These are phyloP conservation scores for Aspergillus thermomutatus DNA, from an alignment of 2,329 filamentous ascomycete species.

Conservation along the genomic window DNA sequence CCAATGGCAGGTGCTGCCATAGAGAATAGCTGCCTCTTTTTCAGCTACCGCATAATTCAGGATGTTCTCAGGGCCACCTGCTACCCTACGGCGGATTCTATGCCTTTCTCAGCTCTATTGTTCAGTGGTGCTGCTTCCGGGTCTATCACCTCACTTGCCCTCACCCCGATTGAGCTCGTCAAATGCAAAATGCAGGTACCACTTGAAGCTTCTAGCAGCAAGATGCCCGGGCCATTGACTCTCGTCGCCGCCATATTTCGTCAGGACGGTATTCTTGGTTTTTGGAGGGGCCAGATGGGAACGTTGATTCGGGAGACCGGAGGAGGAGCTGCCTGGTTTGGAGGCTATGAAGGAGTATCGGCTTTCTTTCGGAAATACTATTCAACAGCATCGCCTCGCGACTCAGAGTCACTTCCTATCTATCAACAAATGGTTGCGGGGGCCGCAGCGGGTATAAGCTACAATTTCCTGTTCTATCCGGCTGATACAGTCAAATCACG, in stretches of 20 bases:
- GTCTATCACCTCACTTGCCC: slow-evolving; percentile 80
- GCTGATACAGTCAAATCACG: slow-evolving; percentile 96
- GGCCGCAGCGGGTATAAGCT: slow-evolving; percentile 83
- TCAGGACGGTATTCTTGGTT: slow-evolving; percentile 77
- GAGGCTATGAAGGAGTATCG: slow-evolving; percentile 77
- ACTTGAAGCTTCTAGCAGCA: slow-evolving; percentile 32
- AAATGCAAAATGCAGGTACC: slow-evolving; percentile 98
- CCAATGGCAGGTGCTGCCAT: slow-evolving; percentile 86
- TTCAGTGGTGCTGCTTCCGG: slow-evolving; percentile 82
- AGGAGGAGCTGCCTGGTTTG: slow-evolving; percentile 93
- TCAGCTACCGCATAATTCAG: slow-evolving; percentile 72
- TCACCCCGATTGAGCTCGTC: slow-evolving; percentile 94
- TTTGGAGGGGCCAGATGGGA: slow-evolving; percentile 93
- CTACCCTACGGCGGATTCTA: slow-evolving; percentile 51
- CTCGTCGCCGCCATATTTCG: slow-evolving; percentile 78
- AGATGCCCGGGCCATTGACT: slow-evolving; percentile 60
- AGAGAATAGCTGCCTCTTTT: slow-evolving; percentile 89
- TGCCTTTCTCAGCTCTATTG: slow-evolving; percentile 74
- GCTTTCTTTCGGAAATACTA: slow-evolving; percentile 63
- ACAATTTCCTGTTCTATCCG: slow-evolving; percentile 97
- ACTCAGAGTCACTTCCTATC: slow-evolving; percentile 62
- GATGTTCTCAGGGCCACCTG: slow-evolving; percentile 63
- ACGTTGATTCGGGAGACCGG: slow-evolving; percentile 93
- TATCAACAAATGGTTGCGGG: slow-evolving; percentile 87
- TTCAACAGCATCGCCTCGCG: slow-evolving; percentile 4